These are phyloP conservation scores for Przewalskia tangutica DNA, from an alignment of 257 asterid genomes.

Conservation along the genomic window DNA sequence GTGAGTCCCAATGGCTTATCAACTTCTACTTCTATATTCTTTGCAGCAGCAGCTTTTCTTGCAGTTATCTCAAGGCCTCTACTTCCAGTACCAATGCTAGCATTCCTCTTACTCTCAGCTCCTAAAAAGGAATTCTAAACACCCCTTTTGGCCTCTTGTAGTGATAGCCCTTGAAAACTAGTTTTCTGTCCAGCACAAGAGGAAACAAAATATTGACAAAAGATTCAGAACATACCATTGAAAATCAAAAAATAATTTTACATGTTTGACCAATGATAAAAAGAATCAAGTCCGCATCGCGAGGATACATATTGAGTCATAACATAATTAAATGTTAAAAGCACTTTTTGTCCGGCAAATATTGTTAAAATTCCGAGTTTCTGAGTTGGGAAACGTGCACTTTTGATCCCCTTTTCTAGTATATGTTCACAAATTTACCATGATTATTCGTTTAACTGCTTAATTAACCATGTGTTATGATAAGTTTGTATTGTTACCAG, in stretches of 20 bases:
- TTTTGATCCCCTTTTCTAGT: neutral
- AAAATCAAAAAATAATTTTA: neutral
- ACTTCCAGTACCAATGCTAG: conserved; percentile 6
- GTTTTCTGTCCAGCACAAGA: conserved; percentile 34
- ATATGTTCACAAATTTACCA: neutral
- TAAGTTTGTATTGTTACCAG: neutral
- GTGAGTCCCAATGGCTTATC: conserved; percentile 96
- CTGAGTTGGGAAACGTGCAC: neutral
- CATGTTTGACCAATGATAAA: neutral
- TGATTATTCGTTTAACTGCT: neutral
- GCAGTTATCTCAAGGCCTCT: conserved; percentile 51
- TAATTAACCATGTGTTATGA: neutral
- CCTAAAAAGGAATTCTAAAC: conserved; percentile 30
- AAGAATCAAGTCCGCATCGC: neutral
- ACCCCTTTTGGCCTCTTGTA: conserved; percentile 55
- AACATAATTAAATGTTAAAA: neutral
- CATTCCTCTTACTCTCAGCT: conserved; percentile 18
- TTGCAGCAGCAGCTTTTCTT: conserved; percentile 56
- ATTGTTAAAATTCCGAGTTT: too few relatives aligned
- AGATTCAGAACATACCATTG: neutral
- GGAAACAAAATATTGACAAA: neutral
- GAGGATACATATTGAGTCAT: neutral
- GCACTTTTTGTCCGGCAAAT: too few relatives aligned
- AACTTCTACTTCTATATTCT: conserved; percentile 88
- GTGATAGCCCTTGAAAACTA: conserved; percentile 56